Conservation (phyloP, 73 alveolate species). For the Paramecium sonneborni region DNA sequence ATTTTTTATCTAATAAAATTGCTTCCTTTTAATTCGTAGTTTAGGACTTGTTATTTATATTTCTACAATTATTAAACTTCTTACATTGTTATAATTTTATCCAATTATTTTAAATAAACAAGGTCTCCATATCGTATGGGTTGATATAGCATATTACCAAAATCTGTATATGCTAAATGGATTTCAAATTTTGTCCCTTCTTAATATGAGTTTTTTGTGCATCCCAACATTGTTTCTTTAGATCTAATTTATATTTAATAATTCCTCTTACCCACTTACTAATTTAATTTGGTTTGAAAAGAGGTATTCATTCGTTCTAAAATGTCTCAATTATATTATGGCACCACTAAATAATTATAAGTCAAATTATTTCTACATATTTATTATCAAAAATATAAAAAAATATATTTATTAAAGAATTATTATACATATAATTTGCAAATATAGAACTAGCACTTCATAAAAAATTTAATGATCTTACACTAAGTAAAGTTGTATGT, state of each 20-base stretch:
- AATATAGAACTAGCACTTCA: background rate
- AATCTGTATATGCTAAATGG: background rate
- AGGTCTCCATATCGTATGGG: background rate
- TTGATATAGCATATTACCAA: background rate
- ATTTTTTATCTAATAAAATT: background rate
- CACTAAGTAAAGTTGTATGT: background rate
- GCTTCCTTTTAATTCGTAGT: background rate
- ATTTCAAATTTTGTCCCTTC: conserved; percentile 28
- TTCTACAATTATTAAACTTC: background rate
- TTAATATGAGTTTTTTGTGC: background rate
- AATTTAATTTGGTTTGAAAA: background rate
- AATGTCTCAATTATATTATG: background rate
- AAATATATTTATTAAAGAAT: background rate
- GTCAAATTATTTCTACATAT: background rate
- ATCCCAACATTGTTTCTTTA: background rate
- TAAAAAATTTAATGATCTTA: background rate
- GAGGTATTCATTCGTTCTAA: background rate
- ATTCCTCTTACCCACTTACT: background rate
- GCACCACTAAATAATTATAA: background rate
- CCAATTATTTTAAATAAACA: background rate
- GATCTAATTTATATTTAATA: background rate
- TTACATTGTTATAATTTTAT: background rate
- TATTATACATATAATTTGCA: background rate
- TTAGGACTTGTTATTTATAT: background rate
- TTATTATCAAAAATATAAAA: background rate